Base-by-base conservation (phyloP, 805 yeast genomes). In the Zygosaccharomyces kombuchaensis region DNA sequence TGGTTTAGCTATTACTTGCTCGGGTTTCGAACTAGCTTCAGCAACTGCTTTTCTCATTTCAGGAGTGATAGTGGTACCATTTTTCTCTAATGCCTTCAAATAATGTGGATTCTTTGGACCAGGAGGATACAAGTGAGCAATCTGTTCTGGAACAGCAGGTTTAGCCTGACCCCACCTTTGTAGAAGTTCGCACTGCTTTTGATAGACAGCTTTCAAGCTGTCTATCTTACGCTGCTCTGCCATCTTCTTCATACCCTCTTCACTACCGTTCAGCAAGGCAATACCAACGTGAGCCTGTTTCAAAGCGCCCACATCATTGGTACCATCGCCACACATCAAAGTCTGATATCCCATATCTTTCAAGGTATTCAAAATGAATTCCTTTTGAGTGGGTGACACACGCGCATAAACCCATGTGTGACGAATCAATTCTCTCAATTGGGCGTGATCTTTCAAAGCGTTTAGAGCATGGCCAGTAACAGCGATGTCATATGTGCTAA, bases 241-340 rank as follows among this genome's bases (percentile, higher is more conserved):
- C 48, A 90, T 78, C 69, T 89, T 87, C 69, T 85, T 85, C 80
- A 93, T 74, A 38, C 96, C 85, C 44, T 87, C 96, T 62, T 87
- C 96, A 46, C 99, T 90, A 70, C 98, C 99, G 61, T 93, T 93
- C 65, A 93, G 76, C 57, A 93, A 73, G n/a, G 99, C 99, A 64
- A 93, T 87, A 74, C 99, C 99, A 62, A 93, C 84, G 62, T 93
- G 96, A 2, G 99, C 98, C 72, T 93, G 98, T 68, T 93, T 93
- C 70, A 93, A 78, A 44, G 99, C 99, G 68, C 99, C 99, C 41
- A 93, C 99, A 74, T 93, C 99, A 64, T 93, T 93, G n/a, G 99
- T 93, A 70, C 99, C 99, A 70, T 93, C 99, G 75, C 99, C 99
- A 70, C 99, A 93, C 99, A 93, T 93, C 58, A 93, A 76, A 19